Base-by-base conservation (phyloP, 2,329 filamentous ascomycete genomes). In the Aquanectria penicillioides region DNA sequence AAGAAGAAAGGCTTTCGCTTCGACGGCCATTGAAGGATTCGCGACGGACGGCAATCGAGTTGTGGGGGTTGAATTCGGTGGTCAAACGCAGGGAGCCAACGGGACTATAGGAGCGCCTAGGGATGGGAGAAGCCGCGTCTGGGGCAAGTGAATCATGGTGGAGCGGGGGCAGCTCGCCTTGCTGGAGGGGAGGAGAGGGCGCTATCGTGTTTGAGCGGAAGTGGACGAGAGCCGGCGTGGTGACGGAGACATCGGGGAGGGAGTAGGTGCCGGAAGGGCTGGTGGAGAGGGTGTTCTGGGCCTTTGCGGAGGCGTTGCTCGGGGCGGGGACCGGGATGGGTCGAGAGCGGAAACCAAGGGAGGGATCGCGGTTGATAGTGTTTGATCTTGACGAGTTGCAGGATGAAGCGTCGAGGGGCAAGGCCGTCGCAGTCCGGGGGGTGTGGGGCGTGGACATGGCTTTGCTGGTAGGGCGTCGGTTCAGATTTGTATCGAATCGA, bases 21-120 rank as follows among this genome's bases (percentile, higher is more conserved):
- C 69, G 62, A 62, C 74, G 73, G 52, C 73, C 73, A 68, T 74
- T 74, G 63, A 78, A 71, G 57, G 77, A 73, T 75, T 74, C 69
- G 28, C 68, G 66, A 40, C 64, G 67, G 20, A 46, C 25, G 59
- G 71, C 53, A 54, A 62, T 37, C 53, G 57, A 59, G 65, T 70
- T 57, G 59, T 59, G 64, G 20, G 50, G 56, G 10, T 65, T 23
- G 31, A 76, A 61, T 55, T 78, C 74, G 46, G 78, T 80, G 7
- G 75, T 75, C 49, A 81, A 75, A 40, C 74, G 71, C 13, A 81
- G 70, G 17, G 73, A 66, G 17, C 71, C 67, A 6, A 62, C 47
- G 17, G 62, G 68, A 34, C 59, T 68, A 37, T 60, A 46, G 15
- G 64, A 61, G 13, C 57, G 60, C 47, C 57, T 58, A 17, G 62